Conservation (phyloP, 768 basidiomycete genomes). For the Termitomyces sp. region DNA sequence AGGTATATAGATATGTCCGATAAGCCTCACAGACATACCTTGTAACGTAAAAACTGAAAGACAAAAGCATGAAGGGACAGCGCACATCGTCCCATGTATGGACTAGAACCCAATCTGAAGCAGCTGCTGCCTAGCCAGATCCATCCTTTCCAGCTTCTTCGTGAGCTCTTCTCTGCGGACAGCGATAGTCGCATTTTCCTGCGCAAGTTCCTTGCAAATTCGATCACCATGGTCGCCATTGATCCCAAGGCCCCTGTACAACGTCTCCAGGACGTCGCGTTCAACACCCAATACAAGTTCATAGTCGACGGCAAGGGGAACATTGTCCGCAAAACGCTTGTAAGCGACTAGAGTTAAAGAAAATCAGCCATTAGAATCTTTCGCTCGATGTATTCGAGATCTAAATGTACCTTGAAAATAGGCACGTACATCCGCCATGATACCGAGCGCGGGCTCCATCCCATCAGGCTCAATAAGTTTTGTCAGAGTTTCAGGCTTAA, state of each 20-base stretch:
- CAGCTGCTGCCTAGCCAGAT: conserved; percentile 18
- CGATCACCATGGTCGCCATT: conserved; percentile 39
- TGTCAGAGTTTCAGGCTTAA: conserved; percentile 37
- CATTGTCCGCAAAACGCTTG: conserved; percentile 53
- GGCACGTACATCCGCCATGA: conserved; percentile 70
- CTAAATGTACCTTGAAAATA: conserved; percentile 63
- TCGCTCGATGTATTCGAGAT: not conserved
- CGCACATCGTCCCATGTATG: not conserved
- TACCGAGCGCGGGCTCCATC: conserved; percentile 50
- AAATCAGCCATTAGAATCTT: not conserved
- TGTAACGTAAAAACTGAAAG: not conserved
- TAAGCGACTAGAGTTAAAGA: conserved; percentile 40
- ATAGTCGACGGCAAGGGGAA: conserved; percentile 52
- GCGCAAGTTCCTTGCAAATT: conserved; percentile 47
- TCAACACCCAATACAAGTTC: conserved; percentile 51
- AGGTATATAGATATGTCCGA: too few species aligned
- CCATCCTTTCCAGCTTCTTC: conserved; percentile 13
- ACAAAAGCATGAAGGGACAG: not conserved
- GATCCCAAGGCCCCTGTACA: conserved; percentile 48
- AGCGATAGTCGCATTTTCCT: conserved; percentile 16
- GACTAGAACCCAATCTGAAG: conserved; percentile 7
- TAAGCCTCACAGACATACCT: not conserved
- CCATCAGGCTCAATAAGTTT: conserved; percentile 47
- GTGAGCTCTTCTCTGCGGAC: conserved; percentile 7
- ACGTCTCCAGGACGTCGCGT: conserved; percentile 35